These are phyloP conservation scores for Jacaranda mimosifolia DNA, from an alignment of 257 asterid species.

Conservation along the genomic window DNA sequence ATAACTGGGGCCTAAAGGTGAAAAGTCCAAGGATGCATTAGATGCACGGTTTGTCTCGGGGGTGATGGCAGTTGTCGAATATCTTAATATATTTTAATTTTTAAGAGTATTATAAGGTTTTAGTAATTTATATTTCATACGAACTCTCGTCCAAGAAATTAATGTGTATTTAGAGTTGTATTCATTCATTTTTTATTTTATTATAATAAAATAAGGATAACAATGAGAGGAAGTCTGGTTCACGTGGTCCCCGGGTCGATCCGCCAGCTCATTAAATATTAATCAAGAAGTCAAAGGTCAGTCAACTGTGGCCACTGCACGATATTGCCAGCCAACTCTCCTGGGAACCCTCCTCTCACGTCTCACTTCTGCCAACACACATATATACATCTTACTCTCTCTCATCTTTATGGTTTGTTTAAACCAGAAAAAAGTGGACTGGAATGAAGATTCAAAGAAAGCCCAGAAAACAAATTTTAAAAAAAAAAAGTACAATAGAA, in stretches of 20 bases:
- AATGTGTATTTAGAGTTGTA: no score
- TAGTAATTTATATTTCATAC: no score
- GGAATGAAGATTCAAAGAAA: not conserved
- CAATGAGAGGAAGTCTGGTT: not conserved
- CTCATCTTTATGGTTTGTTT: conserved; percentile 15
- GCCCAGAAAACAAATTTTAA: not conserved
- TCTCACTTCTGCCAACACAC: conserved; percentile 5
- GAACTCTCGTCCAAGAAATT: not conserved
- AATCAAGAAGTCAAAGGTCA: conserved; percentile 42
- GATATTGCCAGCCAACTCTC: not conserved
- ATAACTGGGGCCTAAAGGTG: no score
- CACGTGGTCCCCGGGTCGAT: conserved; percentile 37
- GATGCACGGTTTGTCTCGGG: no score
- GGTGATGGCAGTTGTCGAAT: no score
- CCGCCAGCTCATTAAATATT: conserved; percentile 41
- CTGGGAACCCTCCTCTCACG: conserved; percentile 5
- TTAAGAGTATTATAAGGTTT: no score
- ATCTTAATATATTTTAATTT: no score
- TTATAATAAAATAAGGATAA: not conserved
- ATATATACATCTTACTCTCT: not conserved
- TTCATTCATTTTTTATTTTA: no score
- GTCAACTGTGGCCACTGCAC: conserved; percentile 39
- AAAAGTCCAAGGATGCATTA: no score
- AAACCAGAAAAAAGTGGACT: conserved; percentile 9
- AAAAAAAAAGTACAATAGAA: conserved; percentile 8